phyloP scores from a whole-genome alignment of 306 rosid species.

The Myrica gale region DNA sequence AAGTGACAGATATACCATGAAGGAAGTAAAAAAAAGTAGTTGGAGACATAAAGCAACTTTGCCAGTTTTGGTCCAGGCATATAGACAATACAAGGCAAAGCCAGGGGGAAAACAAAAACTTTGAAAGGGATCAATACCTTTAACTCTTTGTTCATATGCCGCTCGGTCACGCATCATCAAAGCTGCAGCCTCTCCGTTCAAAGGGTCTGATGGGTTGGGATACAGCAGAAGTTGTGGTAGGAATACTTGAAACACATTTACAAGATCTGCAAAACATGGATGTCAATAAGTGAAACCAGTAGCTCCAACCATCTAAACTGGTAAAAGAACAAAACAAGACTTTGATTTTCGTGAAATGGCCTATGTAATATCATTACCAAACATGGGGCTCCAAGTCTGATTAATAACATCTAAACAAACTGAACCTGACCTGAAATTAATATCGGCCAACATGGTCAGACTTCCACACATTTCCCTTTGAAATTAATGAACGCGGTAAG shows the following conservation, averaged over 20 bases:
- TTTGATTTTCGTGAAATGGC: conserved; percentile 2
- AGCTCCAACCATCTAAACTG: conserved; percentile 13
- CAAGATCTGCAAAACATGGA: conserved; percentile 47
- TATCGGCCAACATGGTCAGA: conserved; percentile 16
- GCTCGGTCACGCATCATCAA: conserved; percentile 51
- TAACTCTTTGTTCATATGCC: conserved; percentile 51
- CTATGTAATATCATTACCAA: conserved; percentile 35
- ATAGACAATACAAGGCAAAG: conserved; percentile 2
- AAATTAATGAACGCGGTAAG: conserved; percentile 11
- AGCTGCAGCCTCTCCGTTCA: conserved; percentile 63
- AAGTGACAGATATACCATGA: not conserved
- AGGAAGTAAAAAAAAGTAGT: not conserved
- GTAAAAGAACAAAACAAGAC: conserved; percentile 4
- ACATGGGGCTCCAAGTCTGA: conserved; percentile 69
- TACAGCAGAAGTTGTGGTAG: conserved; percentile 59
- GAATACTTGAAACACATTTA: conserved; percentile 58
- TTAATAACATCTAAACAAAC: conserved; percentile 64
- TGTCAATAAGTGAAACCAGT: conserved; percentile 18
- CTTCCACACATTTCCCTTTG: conserved; percentile 6
- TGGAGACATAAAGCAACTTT: conserved; percentile 13
- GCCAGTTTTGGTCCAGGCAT: conserved; percentile 4
- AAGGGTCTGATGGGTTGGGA: conserved; percentile 61
- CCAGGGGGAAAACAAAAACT: conserved; percentile 12
- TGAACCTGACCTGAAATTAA: conserved; percentile 57
- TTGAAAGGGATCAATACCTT: conserved; percentile 37